phyloP scores from a whole-genome alignment of 257 asterid genomes.

The Solanum tacnaense region DNA sequence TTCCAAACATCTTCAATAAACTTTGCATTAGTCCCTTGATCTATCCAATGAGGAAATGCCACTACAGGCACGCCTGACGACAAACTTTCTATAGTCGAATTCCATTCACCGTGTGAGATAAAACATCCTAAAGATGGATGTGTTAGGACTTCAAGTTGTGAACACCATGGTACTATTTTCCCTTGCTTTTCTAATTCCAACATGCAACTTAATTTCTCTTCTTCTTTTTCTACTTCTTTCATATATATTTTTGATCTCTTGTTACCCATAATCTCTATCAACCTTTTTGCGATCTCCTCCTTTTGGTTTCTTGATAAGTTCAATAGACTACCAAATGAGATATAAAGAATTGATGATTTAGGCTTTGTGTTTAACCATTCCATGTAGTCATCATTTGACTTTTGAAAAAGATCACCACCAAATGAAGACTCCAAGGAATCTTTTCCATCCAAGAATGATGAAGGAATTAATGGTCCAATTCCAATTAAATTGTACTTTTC shows the following conservation, averaged over 20 bases:
- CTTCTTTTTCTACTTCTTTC: background rate
- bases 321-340: constrained; percentile 22
- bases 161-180: constrained; percentile 25
- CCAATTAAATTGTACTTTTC: constrained; percentile 13
- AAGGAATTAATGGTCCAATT: constrained; percentile 28
- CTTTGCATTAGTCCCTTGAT: constrained; percentile 24
- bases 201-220: constrained; percentile 3
- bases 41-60: constrained; percentile 19
- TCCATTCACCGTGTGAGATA: constrained; percentile 23
- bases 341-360: constrained; percentile 11
- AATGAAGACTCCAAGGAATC: background rate
- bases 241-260: background rate
- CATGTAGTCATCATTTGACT: background rate
- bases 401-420: background rate
- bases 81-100: constrained; percentile 16
- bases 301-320: constrained; percentile 4
- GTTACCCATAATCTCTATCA: constrained; percentile 25
- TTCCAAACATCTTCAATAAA: constrained; percentile 15
- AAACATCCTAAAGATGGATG: constrained; percentile 28
- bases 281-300: constrained; percentile 13
- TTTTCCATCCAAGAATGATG: constrained; percentile 3
- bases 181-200: constrained; percentile 12
- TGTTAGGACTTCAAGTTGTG: constrained; percentile 20
- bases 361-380: constrained; percentile 18
- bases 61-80: constrained; percentile 13